These are phyloP conservation scores for Fusarium coicis DNA, from an alignment of 2,329 filamentous ascomycete genomes.

Conservation along the genomic window DNA sequence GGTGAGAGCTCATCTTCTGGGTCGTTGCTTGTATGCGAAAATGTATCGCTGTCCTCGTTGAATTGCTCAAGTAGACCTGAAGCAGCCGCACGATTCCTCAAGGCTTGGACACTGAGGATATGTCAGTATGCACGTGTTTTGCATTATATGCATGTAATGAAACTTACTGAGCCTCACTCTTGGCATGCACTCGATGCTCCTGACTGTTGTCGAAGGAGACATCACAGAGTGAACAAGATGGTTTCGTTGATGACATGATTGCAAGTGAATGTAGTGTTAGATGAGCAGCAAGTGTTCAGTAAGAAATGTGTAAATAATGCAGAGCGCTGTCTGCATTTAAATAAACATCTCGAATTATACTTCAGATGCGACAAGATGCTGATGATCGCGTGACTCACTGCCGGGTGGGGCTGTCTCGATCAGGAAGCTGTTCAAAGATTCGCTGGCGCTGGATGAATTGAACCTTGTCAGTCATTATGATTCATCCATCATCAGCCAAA, in stretches of 20 bases:
- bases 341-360: background rate
- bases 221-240: slow-evolving; percentile 5
- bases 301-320: fast-evolving
- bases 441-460: background rate
- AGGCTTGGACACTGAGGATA: background rate
- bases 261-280: background rate
- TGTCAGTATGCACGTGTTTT: background rate
- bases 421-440: background rate
- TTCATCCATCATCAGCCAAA: background rate
- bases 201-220: slow-evolving; percentile 8
- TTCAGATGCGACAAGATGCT: background rate
- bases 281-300: background rate
- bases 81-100: slow-evolving; percentile 1
- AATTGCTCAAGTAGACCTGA: background rate
- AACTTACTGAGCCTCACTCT: slow-evolving; percentile 16
- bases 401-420: background rate
- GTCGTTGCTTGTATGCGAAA: background rate
- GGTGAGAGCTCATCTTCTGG: background rate
- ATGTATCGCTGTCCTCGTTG: background rate
- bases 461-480: background rate
- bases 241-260: background rate
- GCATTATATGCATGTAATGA: fast-evolving
- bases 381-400: slow-evolving; percentile 8
- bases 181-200: slow-evolving; percentile 17
- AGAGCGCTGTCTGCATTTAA: background rate